A percentile compares a stretch with the other conserved stretches of the same genome.
Conservation (phyloP, 78 protist genomes). For the Tieghemostelium lacteum region DNA sequence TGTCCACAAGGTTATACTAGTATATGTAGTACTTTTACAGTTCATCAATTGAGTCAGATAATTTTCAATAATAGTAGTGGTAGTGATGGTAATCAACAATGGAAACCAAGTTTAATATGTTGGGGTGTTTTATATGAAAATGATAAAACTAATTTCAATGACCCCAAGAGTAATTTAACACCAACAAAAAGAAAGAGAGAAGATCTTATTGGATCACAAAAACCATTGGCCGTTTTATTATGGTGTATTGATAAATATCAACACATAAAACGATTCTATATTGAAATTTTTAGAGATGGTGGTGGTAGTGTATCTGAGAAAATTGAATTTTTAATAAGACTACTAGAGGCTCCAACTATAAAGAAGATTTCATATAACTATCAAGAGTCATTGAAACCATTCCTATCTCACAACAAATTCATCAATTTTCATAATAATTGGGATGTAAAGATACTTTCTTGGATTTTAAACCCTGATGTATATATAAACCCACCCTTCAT, state of each 20-base stretch:
- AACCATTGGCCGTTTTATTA: constrained; percentile 25
- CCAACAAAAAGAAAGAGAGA: constrained; percentile 1
- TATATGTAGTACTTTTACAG: not conserved
- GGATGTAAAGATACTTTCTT: constrained; percentile 25
- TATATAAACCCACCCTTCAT: too few relatives aligned
- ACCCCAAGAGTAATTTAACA: not conserved
- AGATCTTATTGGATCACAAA: not conserved
- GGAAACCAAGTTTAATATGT: too few relatives aligned
- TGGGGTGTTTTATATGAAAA: constrained; percentile 33
- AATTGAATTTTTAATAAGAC: not conserved
- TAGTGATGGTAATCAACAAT: too few relatives aligned
- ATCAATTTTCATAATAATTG: not conserved
- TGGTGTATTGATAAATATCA: not conserved
- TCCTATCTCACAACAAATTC: not conserved
- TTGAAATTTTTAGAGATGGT: not conserved
- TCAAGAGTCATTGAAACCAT: constrained; percentile 26
- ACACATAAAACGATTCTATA: not conserved
- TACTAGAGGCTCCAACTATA: constrained; percentile 7
- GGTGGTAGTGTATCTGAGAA: not conserved
- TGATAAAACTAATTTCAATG: constrained; percentile 31
- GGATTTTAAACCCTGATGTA: constrained; percentile 24
- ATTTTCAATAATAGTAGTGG: too few relatives aligned
- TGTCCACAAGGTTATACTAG: not conserved
- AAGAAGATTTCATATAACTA: constrained; percentile 8
- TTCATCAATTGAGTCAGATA: not conserved